Evolutionary conservation across 2,329 filamentous ascomycete genomes (phyloP).

Genomic region (Epichloe glyceriae): DNA sequence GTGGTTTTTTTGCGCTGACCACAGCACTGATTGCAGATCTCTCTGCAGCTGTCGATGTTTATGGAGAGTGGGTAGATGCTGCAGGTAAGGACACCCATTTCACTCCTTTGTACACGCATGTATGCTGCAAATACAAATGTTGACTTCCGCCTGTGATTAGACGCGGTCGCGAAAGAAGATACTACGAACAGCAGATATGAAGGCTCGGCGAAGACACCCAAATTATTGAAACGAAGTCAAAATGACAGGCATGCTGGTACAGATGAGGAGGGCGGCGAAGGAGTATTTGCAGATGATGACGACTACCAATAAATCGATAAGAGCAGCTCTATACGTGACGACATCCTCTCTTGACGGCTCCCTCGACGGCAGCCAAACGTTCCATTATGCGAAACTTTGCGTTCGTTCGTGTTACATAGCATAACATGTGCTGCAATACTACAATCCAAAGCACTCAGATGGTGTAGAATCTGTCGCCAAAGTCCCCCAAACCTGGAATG

Average conservation of each 20-base stretch:
- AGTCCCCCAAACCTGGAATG: constrained; percentile 84
- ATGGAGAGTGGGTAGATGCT: constrained; percentile 96
- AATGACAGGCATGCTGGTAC: constrained; percentile 20
- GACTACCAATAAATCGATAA: constrained; percentile 32
- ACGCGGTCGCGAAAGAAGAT: constrained; percentile 37
- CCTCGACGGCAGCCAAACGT: neutral
- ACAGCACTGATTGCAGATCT: constrained; percentile 46
- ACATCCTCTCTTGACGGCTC: neutral
- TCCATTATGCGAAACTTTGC: neutral
- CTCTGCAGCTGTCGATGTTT: constrained; percentile 85
- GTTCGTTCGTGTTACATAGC: neutral
- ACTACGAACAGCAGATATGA: constrained; percentile 17
- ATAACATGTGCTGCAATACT: neutral
- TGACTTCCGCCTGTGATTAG: constrained; percentile 15
- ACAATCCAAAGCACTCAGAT: constrained; percentile 36
- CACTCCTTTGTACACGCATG: neutral
- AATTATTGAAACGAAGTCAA: constrained; percentile 6
- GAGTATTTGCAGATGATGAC: constrained; percentile 40
- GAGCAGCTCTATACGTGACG: neutral
- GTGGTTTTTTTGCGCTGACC: constrained; percentile 6
- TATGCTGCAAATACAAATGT: neutral
- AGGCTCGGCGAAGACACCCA: constrained; percentile 12
- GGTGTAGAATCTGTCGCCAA: constrained; percentile 92
- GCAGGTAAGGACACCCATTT: constrained; percentile 31
- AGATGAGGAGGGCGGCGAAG: constrained; percentile 41